A percentile compares a stretch with the other conserved stretches of the same genome.
phyloP scores from a whole-genome alignment of 257 asterid genomes.

The Lantana camara region DNA sequence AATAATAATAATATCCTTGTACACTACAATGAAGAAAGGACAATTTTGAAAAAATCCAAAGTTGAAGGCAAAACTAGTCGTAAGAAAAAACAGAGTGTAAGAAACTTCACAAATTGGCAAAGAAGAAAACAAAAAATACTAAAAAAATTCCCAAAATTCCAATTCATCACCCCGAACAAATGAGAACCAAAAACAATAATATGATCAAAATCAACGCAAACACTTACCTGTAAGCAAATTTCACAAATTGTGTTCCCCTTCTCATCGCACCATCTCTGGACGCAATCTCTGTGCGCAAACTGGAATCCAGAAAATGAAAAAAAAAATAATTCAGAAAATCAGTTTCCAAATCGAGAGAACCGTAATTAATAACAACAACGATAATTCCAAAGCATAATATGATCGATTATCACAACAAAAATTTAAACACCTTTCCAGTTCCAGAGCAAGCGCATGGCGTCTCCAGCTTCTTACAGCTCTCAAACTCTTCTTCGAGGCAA shows the following conservation, averaged over 20 bases:
- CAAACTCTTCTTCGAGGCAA: constrained; percentile 82
- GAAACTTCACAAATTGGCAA: constrained; percentile 32
- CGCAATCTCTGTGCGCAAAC: constrained; percentile 96
- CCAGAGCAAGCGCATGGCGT: constrained; percentile 95
- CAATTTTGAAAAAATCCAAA: too few relatives aligned
- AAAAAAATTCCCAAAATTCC: too few relatives aligned
- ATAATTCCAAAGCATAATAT: background rate
- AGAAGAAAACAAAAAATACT: constrained; percentile 7
- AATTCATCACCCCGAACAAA: constrained; percentile 2
- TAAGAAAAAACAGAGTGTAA: constrained; percentile 19
- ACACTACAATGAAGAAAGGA: background rate
- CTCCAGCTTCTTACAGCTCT: constrained; percentile 57
- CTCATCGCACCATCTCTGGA: constrained; percentile 95
- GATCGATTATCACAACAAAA: background rate
- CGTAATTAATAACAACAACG: background rate
- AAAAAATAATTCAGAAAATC: background rate
- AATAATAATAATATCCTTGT: background rate
- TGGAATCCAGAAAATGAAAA: constrained; percentile 19
- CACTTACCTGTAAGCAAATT: constrained; percentile 77
- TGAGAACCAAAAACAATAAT: background rate
- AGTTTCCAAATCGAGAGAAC: background rate
- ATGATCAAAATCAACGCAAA: background rate
- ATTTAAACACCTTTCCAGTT: constrained; percentile 60
- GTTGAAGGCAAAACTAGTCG: constrained; percentile 25
- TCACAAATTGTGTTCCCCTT: constrained; percentile 87